phyloP scores from a whole-genome alignment of 805 yeast species.

The Starmerella roubikii region DNA sequence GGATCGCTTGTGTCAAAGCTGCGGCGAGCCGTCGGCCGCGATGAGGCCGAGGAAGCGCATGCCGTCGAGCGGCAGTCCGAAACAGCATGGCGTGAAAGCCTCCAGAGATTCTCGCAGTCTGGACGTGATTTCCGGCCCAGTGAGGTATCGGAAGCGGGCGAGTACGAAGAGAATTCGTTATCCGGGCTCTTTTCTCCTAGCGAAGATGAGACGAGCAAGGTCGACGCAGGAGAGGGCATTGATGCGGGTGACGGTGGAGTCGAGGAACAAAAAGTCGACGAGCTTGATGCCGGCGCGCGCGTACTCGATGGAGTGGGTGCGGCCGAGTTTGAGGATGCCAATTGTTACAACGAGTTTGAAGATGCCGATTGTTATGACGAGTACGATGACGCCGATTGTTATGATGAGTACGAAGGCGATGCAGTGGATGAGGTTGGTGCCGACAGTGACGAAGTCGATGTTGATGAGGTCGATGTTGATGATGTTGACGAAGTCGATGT shows the following conservation, averaged over 20 bases:
- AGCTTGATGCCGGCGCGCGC: neutral
- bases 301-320: slow-evolving; percentile 2
- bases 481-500: slow-evolving; percentile 5
- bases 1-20: slow-evolving; percentile 5
- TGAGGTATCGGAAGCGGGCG: neutral
- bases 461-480: too few species aligned
- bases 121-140: too few species aligned
- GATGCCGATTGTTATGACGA: slow-evolving; percentile 1
- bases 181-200: neutral
- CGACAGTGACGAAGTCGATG: slow-evolving; percentile 2
- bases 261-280: neutral
- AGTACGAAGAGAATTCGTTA: too few species aligned
- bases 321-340: neutral
- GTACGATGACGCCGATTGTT: neutral
- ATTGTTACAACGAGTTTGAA: neutral
- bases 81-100: neutral
- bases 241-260: neutral
- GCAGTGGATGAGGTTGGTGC: neutral
- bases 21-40: slow-evolving; percentile 3
- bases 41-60: slow-evolving; percentile 3
- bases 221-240: slow-evolving; percentile 1
- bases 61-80: slow-evolving; percentile 10
- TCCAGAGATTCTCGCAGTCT: too few species aligned
- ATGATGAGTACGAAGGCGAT: neutral
- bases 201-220: neutral